Conservation (phyloP, 176 grass and related monocot species). For the Oryza glaberrima region DNA sequence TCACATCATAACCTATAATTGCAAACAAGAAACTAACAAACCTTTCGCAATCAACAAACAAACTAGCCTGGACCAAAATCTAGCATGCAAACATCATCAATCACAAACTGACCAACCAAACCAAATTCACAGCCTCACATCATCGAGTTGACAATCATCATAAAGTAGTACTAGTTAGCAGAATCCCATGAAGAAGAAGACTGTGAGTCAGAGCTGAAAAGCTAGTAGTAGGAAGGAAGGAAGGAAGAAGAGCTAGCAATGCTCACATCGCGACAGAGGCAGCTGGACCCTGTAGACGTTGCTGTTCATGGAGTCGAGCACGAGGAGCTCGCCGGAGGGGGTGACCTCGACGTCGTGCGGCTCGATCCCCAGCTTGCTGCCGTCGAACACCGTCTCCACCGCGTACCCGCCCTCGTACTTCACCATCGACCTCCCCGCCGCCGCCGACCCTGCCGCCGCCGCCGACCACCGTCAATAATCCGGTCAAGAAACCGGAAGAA, state of each 20-base stretch:
- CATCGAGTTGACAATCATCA: not conserved
- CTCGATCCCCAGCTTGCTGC: constrained; percentile 97
- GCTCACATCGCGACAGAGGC: constrained; percentile 86
- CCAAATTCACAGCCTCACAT: not conserved
- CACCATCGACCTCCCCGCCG: constrained; percentile 64
- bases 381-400: constrained; percentile 95
- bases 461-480: not conserved
- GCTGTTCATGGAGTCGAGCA: constrained; percentile 98
- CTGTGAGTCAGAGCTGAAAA: too few species aligned
- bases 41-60: constrained; percentile 34
- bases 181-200: constrained; percentile 45
- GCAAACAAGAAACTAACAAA: constrained; percentile 34
- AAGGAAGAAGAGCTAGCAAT: not conserved
- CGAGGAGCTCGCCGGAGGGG: constrained; percentile 75
- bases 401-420: constrained; percentile 91
- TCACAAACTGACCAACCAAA: constrained; percentile 25
- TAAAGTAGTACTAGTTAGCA: constrained; percentile 1
- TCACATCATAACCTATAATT: constrained; percentile 19
- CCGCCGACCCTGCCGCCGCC: constrained; percentile 44
- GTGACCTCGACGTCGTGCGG: constrained; percentile 81
- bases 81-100: constrained; percentile 21
- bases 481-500: constrained; percentile 33
- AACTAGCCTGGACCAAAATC: constrained; percentile 11
- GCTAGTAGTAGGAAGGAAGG: too few species aligned
- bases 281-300: constrained; percentile 85